Base-by-base conservation (phyloP, 2,329 filamentous ascomycete species). In the Zymoseptoria tritici region DNA sequence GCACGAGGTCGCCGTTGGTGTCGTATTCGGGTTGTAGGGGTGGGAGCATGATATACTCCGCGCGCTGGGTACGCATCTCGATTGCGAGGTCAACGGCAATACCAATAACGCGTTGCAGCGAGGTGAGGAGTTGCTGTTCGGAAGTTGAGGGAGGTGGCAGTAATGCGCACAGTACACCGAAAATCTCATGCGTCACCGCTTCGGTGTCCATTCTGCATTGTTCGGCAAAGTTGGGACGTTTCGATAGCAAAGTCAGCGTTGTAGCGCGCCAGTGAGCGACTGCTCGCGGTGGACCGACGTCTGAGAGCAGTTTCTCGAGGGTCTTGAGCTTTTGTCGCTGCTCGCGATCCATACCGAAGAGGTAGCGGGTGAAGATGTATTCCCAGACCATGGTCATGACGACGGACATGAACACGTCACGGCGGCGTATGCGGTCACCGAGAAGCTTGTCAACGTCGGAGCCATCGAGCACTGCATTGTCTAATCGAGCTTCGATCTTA, bases 361-460 rank as follows among this genome's bases (percentile, higher is more conserved):
- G 85, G 74, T 99, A 99, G 64, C 94, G 86, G 8, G 93, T 97
- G 73, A 99, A 99, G 72, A 99, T 87, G 71, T 95, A 97, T 75
- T 99, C 94, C 92, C 92, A 99, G 56, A 99, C 87, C 91, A 99
- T 97, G 62, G 89, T 94, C 92, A 97, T 97, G 58, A 93, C 90
- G 75, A 99, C 91, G 46, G 91, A 94, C 91, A 97, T 97, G 81
- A 99, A 97, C 60, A 97, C 87, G 73, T 97, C 93, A 61, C 93
- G 86, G 62, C 94, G 87, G 70, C 84, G 87, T 57, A 97, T 88
- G 49, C 95, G 89, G 73, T 99, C 93, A 66, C 84, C 83, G 54
- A 99, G 86, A 71, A 96, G 94, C 60, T 81, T 79, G 75, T 97
- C 91, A 64, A 96, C 91, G 72, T 97, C 92, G 52, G 91, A 91